Percentiles rank a stretch among this genome's conserved stretches.
Evolutionary conservation across 2,329 filamentous ascomycete species (phyloP).

Genomic region (Fusarium sp.): DNA sequence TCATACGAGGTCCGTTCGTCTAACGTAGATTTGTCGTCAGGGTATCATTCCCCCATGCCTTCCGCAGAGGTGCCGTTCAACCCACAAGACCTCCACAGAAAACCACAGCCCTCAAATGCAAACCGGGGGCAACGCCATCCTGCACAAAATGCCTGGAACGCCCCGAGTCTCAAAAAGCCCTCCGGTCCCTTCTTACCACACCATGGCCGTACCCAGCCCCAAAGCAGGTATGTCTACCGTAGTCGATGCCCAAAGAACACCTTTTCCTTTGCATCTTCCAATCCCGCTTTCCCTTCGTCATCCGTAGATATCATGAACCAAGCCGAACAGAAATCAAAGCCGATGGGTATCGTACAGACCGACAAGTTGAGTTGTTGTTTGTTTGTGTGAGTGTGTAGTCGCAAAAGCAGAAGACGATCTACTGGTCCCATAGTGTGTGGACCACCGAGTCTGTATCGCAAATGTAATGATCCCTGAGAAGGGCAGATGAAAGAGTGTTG

Average conservation of each 20-base stretch:
- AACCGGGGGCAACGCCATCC: constrained; percentile 40
- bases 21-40: constrained; percentile 49
- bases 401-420: constrained; percentile 38
- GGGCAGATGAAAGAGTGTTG: constrained; percentile 34
- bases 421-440: constrained; percentile 23
- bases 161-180: constrained; percentile 35
- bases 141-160: constrained; percentile 42
- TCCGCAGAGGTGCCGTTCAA: constrained; percentile 39
- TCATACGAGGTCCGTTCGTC: constrained; percentile 45
- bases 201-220: constrained; percentile 35
- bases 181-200: constrained; percentile 34
- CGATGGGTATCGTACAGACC: constrained; percentile 45
- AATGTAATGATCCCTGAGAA: constrained; percentile 22
- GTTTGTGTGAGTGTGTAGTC: constrained; percentile 28
- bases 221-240: constrained; percentile 42
- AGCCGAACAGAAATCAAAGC: constrained; percentile 46
- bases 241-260: constrained; percentile 40
- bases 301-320: constrained; percentile 45
- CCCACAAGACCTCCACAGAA: constrained; percentile 41
- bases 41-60: constrained; percentile 48
- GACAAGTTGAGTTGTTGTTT: constrained; percentile 33
- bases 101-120: constrained; percentile 43
- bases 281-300: constrained; percentile 42
- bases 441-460: constrained; percentile 34
- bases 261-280: constrained; percentile 36